Percentiles rank a stretch among this genome's conserved stretches.
phyloP scores from a whole-genome alignment of 441 rosid species.

The Euphorbia corollata region DNA sequence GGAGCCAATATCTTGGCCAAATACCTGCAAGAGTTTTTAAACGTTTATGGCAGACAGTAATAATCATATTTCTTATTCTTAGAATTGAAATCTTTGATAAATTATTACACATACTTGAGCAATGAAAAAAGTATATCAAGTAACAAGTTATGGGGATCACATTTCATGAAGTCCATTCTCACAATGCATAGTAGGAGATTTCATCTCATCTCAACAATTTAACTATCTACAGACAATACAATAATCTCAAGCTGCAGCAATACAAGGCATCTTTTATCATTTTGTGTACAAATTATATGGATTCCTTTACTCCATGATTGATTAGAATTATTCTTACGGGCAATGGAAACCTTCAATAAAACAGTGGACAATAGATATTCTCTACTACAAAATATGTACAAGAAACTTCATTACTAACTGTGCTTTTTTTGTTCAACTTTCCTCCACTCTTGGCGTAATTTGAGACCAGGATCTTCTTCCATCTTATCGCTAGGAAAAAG shows the following conservation, averaged over 20 bases:
- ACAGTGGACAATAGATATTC: not conserved
- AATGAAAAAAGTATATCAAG: not conserved
- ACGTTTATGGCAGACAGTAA: constrained; percentile 1
- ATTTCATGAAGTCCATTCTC: not conserved
- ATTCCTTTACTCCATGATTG: not conserved
- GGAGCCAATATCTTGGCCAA: constrained; percentile 67
- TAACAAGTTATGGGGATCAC: not conserved
- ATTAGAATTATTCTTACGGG: not conserved
- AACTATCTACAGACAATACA: not conserved
- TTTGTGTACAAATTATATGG: not conserved
- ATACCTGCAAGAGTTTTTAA: constrained; percentile 39
- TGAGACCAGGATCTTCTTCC: not conserved
- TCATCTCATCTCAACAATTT: not conserved
- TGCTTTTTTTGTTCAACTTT: not conserved
- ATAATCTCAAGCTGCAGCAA: not conserved
- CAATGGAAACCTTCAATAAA: not conserved
- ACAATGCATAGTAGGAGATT: not conserved
- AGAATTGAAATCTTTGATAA: not conserved
- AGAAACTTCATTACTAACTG: not conserved
- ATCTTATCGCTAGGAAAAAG: not conserved
- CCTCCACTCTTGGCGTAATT: not conserved
- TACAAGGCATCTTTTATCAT: not conserved
- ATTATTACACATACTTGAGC: not conserved
- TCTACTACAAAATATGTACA: not conserved
- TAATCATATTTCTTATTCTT: not conserved